phyloP scores from a whole-genome alignment of 345 rosid species.

The Xanthoceras sorbifolium region DNA sequence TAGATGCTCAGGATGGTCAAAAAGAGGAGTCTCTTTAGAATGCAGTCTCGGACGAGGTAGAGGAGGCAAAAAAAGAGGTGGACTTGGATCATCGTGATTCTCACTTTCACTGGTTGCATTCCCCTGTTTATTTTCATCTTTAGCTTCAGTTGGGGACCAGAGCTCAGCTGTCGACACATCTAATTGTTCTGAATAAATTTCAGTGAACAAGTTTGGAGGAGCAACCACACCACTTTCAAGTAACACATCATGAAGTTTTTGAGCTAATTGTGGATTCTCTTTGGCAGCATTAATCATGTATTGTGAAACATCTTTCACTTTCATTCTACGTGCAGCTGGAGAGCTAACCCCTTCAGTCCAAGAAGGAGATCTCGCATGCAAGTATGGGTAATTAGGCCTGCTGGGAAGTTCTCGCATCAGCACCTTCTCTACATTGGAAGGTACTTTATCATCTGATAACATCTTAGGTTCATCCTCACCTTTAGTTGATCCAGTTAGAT shows the following conservation, averaged over 20 bases:
- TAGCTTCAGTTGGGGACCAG: conserved; percentile 40
- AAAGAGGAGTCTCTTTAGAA: conserved; percentile 35
- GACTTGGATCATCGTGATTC: conserved; percentile 48
- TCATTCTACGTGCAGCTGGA: conserved; percentile 82
- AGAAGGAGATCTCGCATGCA: conserved; percentile 81
- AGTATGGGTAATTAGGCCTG: conserved; percentile 52
- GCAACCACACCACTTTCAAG: conserved; percentile 93
- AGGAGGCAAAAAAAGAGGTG: conserved; percentile 61
- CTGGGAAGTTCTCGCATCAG: conserved; percentile 36
- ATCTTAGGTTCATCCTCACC: conserved; percentile 43
- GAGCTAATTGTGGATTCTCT: conserved; percentile 90
- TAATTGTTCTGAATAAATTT: conserved; percentile 54
- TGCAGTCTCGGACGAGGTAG: conserved; percentile 51
- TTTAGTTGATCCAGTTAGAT: conserved; percentile 25
- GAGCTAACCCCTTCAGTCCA: conserved; percentile 98
- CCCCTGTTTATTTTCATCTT: conserved; percentile 38
- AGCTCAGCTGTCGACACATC: conserved; percentile 46
- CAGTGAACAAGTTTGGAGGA: conserved; percentile 80
- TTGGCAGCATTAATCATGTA: conserved; percentile 97
- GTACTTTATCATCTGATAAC: conserved; percentile 32
- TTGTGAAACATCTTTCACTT: conserved; percentile 90
- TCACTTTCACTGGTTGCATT: conserved; percentile 35
- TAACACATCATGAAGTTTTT: conserved; percentile 87
- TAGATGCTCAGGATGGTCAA: conserved; percentile 38
- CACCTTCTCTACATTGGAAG: conserved; percentile 35